phyloP scores from a whole-genome alignment of 106 monocot species.

The Acanthochlamys bracteata region DNA sequence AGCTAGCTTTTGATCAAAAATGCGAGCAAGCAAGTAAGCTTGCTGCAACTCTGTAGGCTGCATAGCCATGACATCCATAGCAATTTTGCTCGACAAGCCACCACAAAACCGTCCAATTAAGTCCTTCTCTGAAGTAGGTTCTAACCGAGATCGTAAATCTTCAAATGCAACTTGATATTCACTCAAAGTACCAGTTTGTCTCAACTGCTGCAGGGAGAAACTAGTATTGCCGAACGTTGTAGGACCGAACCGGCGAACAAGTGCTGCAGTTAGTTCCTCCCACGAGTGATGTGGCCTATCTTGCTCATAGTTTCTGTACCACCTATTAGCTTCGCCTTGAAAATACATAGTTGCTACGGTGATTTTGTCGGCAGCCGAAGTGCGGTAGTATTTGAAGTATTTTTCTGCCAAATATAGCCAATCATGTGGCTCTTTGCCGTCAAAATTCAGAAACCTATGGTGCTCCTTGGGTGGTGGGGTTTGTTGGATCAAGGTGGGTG shows the following conservation, averaged over 20 bases:
- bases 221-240: background rate
- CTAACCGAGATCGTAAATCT: background rate
- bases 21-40: background rate
- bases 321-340: background rate
- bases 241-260: background rate
- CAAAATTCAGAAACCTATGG: too few species aligned
- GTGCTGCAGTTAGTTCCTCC: background rate
- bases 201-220: background rate
- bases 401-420: too few species aligned
- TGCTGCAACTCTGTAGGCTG: background rate
- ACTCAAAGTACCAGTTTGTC: background rate
- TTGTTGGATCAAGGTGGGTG: too few species aligned
- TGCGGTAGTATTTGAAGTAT: too few species aligned
- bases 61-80: background rate
- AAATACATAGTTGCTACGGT: background rate
- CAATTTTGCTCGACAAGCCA: background rate
- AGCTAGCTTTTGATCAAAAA: background rate
- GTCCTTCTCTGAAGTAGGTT: background rate
- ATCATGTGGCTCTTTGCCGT: too few species aligned
- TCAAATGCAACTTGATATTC: background rate
- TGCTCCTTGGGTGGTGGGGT: too few species aligned
- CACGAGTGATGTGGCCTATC: background rate
- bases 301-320: background rate
- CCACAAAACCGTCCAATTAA: background rate
- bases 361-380: too few species aligned